Evolutionary conservation across 805 yeast genomes (phyloP).

Genomic region (Candida easanensis): DNA sequence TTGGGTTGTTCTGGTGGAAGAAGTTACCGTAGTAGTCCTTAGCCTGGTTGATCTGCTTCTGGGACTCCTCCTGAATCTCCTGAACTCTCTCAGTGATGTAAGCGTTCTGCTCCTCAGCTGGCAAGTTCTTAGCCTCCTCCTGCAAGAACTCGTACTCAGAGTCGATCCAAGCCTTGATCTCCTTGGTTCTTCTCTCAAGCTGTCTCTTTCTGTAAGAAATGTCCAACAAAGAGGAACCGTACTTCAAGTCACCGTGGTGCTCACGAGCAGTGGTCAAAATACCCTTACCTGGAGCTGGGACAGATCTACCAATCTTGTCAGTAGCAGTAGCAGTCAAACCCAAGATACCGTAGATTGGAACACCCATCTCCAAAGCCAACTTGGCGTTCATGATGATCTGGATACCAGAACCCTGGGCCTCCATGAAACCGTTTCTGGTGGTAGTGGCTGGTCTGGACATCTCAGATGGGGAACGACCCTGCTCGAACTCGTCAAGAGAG

Average conservation of each 20-base stretch:
- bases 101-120: slow-evolving; percentile 47
- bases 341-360: slow-evolving; percentile 93
- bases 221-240: slow-evolving; percentile 77
- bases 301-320: slow-evolving; percentile 97
- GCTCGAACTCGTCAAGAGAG: slow-evolving; percentile 80
- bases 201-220: slow-evolving; percentile 93
- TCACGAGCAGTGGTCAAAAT: slow-evolving; percentile 97
- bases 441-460: slow-evolving; percentile 99
- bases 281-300: slow-evolving; percentile 99
- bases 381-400: slow-evolving; percentile 95
- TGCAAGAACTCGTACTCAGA: slow-evolving; percentile 67
- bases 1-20: slow-evolving; percentile 85
- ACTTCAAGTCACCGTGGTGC: slow-evolving; percentile 75
- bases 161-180: slow-evolving; percentile 83
- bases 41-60: slow-evolving; percentile 82
- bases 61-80: slow-evolving; percentile 82
- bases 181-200: slow-evolving; percentile 71
- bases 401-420: slow-evolving; percentile 98
- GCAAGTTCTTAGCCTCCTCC: slow-evolving; percentile 62
- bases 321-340: slow-evolving; percentile 96
- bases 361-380: slow-evolving; percentile 96
- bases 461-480: slow-evolving; percentile 96
- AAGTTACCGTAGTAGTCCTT: slow-evolving; percentile 94
- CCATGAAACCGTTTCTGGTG: slow-evolving; percentile 97
- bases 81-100: slow-evolving; percentile 82